phyloP scores from a whole-genome alignment of 257 asterid species.

The Penstemon davidsonii region DNA sequence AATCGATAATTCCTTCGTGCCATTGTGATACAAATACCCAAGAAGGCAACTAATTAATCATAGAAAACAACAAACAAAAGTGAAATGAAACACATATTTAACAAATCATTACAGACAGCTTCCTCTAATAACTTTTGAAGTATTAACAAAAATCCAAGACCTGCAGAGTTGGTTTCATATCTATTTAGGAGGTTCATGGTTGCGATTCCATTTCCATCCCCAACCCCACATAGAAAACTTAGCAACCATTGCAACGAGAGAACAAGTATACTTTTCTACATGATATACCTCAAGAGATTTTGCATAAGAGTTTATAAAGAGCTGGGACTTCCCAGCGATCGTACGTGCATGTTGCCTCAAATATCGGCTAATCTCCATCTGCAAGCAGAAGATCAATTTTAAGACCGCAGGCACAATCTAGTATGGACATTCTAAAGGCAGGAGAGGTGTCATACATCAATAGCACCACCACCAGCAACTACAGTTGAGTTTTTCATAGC shows the following conservation, averaged over 20 bases:
- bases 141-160: too few relatives aligned
- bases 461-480: slow-evolving; percentile 95
- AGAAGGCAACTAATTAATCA: not conserved
- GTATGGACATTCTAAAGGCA: slow-evolving; percentile 15
- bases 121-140: too few relatives aligned
- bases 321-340: slow-evolving; percentile 82
- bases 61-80: not conserved
- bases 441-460: slow-evolving; percentile 58
- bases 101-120: too few relatives aligned
- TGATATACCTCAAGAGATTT: slow-evolving; percentile 83
- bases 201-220: not conserved
- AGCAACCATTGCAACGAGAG: not conserved
- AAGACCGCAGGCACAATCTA: slow-evolving; percentile 10
- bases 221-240: not conserved
- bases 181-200: slow-evolving; percentile 2
- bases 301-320: slow-evolving; percentile 82
- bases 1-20: not conserved
- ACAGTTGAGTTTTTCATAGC: slow-evolving; percentile 85
- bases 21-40: not conserved
- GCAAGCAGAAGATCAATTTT: slow-evolving; percentile 24
- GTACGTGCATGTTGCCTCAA: slow-evolving; percentile 89
- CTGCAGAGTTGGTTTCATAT: not conserved
- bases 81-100: not conserved
- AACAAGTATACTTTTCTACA: slow-evolving; percentile 1
- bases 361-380: slow-evolving; percentile 89